These are phyloP conservation scores for Fusarium setosum DNA, from an alignment of 2,329 filamentous ascomycete genomes.

Conservation along the genomic window DNA sequence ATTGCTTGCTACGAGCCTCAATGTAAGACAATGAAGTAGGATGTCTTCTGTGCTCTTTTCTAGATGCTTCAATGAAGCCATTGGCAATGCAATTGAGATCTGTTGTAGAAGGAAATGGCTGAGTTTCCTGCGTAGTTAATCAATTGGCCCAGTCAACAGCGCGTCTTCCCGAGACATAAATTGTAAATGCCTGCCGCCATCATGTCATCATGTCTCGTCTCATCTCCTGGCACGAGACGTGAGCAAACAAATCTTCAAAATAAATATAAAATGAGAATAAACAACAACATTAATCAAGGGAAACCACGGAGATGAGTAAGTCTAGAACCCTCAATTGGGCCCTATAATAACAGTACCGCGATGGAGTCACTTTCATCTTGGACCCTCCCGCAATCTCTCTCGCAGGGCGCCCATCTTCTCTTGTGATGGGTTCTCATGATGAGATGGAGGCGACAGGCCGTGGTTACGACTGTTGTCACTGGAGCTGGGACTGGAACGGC, in stretches of 20 bases:
- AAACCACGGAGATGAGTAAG: not conserved
- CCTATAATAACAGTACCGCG: slow-evolving; percentile 7
- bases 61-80: too few species aligned
- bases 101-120: too few species aligned
- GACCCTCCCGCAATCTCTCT: slow-evolving; percentile 26
- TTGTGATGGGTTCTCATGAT: slow-evolving; percentile 7
- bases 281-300: not conserved
- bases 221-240: slow-evolving; percentile 15
- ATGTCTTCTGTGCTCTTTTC: too few species aligned
- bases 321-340: not conserved
- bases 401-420: too few species aligned
- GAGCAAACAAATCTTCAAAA: slow-evolving; percentile 18
- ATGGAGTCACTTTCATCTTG: slow-evolving; percentile 23
- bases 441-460: slow-evolving; percentile 6
- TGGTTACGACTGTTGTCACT: slow-evolving; percentile 3
- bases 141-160: slow-evolving; percentile 15
- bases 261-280: not conserved
- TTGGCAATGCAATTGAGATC: too few species aligned
- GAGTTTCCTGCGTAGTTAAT: too few species aligned
- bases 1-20: not conserved
- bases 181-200: slow-evolving; percentile 13
- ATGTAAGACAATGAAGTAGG: too few species aligned
- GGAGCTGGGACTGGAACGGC: not conserved
- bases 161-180: slow-evolving; percentile 15
- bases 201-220: slow-evolving; percentile 20